phyloP scores from a whole-genome alignment of 2,329 filamentous ascomycete genomes.

The Curvularia sp. region DNA sequence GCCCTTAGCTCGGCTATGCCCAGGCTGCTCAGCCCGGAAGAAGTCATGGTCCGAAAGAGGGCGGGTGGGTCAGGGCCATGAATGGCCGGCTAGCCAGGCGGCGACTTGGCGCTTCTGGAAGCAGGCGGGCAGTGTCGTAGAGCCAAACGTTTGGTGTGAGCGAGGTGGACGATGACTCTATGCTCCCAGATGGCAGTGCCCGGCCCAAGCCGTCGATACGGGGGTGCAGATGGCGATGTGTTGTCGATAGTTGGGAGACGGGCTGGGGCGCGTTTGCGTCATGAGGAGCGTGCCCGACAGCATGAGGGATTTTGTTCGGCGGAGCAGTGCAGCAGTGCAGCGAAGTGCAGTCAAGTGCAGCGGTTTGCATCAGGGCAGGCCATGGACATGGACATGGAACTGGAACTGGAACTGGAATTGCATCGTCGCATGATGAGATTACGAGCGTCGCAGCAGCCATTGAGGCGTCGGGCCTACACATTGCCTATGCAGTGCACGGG shows the following conservation, averaged over 20 bases:
- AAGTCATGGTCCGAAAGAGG: slow-evolving; percentile 23
- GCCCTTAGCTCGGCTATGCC: slow-evolving; percentile 12
- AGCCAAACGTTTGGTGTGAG: not conserved
- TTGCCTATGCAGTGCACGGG: slow-evolving; percentile 19
- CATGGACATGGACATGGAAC: no score
- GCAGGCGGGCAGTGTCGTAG: slow-evolving; percentile 20
- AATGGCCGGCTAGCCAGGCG: slow-evolving; percentile 18
- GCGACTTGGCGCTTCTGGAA: slow-evolving; percentile 30
- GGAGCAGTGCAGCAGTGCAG: not conserved
- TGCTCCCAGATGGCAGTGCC: no score
- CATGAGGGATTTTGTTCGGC: slow-evolving; percentile 27
- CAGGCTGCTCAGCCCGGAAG: slow-evolving; percentile 40
- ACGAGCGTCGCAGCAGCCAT: slow-evolving; percentile 25
- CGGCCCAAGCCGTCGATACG: not conserved
- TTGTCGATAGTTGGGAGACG: no score
- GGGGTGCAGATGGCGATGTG: no score
- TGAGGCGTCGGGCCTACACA: slow-evolving; percentile 35
- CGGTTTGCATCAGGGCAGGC: not conserved
- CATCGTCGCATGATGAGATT: slow-evolving; percentile 34
- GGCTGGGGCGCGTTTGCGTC: slow-evolving; percentile 37
- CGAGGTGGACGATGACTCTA: not conserved
- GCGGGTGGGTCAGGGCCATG: slow-evolving; percentile 18
- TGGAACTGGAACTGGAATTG: slow-evolving; percentile 28
- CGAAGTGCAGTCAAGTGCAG: not conserved
- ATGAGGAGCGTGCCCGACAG: slow-evolving; percentile 17